Percentiles rank a stretch among this genome's conserved stretches.
Evolutionary conservation across 2,329 filamentous ascomycete species (phyloP).

Genomic region (Ophiostoma sp.): DNA sequence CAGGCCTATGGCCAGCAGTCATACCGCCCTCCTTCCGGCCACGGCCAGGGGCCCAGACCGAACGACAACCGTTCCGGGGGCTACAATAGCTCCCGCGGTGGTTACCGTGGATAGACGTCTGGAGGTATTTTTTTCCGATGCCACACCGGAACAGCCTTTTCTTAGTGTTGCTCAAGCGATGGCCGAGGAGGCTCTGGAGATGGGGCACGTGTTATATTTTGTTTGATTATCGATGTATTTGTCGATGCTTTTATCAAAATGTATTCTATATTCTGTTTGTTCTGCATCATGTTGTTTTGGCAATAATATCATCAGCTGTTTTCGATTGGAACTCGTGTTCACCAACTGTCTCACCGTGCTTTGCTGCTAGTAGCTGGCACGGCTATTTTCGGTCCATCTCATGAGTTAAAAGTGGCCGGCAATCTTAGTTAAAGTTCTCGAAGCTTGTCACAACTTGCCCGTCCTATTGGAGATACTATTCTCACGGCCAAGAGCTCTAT

Average conservation of each 20-base stretch:
- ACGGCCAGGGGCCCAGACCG: constrained; percentile 30
- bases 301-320: not conserved
- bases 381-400: too few species aligned
- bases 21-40: constrained; percentile 29
- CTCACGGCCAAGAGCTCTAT: not conserved
- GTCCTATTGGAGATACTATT: not conserved
- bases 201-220: not conserved
- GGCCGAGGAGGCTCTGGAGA: not conserved
- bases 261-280: not conserved
- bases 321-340: not conserved
- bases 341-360: too few species aligned
- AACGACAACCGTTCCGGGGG: constrained; percentile 3
- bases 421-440: too few species aligned
- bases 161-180: not conserved
- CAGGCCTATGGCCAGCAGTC: constrained; percentile 15
- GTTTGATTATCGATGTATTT: not conserved
- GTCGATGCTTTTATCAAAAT: not conserved
- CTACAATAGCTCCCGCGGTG: not conserved
- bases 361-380: too few species aligned
- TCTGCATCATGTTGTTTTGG: not conserved
- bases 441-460: too few species aligned
- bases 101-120: not conserved
- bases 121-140: too few species aligned
- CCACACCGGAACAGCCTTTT: not conserved
- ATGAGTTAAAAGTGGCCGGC: too few species aligned